These are phyloP conservation scores for Amanita pseudoporphyria DNA, from an alignment of 768 basidiomycete genomes.

Conservation along the genomic window DNA sequence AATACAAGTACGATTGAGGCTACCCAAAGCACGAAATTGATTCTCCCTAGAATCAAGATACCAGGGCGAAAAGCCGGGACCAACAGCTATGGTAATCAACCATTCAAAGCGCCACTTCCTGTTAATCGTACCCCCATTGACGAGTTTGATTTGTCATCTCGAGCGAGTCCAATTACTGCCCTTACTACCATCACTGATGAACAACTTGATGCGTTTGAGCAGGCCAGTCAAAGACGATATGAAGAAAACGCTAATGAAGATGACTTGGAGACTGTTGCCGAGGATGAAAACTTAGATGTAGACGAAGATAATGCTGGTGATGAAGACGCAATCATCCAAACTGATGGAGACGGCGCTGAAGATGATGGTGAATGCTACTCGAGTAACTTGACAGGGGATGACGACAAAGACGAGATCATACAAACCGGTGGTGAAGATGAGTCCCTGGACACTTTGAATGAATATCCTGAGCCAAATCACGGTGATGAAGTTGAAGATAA, in stretches of 20 bases:
- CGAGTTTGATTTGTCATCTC: not conserved
- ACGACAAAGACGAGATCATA: not conserved
- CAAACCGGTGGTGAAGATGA: not conserved
- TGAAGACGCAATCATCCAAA: not conserved
- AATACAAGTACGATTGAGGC: not conserved
- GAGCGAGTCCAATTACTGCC: too few species aligned
- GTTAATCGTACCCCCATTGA: not conserved
- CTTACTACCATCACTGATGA: not conserved
- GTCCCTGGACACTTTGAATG: not conserved
- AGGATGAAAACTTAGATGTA: not conserved
- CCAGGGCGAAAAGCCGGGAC: not conserved
- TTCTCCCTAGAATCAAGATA: slow-evolving; percentile 1
- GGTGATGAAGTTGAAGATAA: too few species aligned
- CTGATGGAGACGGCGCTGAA: not conserved
- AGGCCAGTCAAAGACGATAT: not conserved
- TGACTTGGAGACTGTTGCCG: not conserved
- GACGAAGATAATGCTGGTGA: slow-evolving; percentile 1
- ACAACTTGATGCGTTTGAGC: slow-evolving; percentile 1
- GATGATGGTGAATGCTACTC: not conserved
- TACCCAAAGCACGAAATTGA: not conserved
- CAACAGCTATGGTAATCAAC: not conserved
- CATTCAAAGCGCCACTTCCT: slow-evolving; percentile 1
- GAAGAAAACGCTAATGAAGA: not conserved
- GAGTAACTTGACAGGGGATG: not conserved
- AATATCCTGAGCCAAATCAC: too few species aligned